Percentiles rank a stretch among this genome's conserved stretches.
Evolutionary conservation across 768 basidiomycete genomes (phyloP).

Genomic region (Candolleomyces efflorescens): DNA sequence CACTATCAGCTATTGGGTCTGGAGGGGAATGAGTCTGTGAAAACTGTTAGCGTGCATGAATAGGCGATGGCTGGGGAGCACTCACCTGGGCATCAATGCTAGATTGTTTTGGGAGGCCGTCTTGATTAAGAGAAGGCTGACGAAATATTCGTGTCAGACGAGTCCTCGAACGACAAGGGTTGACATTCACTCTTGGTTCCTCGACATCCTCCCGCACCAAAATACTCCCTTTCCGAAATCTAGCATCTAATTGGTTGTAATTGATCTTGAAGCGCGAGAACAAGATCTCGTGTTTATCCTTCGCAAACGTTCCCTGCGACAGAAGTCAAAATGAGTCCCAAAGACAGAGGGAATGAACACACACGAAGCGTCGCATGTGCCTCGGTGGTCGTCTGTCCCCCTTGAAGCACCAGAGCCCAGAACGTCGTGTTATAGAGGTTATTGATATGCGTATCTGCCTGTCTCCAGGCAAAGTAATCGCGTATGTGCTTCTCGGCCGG

Average conservation of each 20-base stretch:
- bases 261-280: constrained; percentile 81
- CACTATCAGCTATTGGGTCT: no score
- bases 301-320: constrained; percentile 79
- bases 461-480: constrained; percentile 96
- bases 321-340: neutral
- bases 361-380: constrained; percentile 82
- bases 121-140: neutral
- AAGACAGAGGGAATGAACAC: constrained; percentile 11
- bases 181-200: neutral
- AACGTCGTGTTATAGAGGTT: constrained; percentile 96
- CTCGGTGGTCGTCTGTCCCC: constrained; percentile 70
- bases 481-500: constrained; percentile 66
- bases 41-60: neutral
- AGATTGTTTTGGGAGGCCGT: no score
- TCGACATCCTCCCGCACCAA: constrained; percentile 56
- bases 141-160: neutral
- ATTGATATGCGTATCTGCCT: constrained; percentile 96
- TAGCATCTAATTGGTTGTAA: constrained; percentile 70
- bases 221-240: constrained; percentile 83
- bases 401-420: constrained; percentile 88
- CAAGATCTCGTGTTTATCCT: constrained; percentile 89
- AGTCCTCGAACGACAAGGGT: neutral
- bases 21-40: neutral
- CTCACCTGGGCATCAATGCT: no score
- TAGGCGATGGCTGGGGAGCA: no score